phyloP scores from a whole-genome alignment of 176 grass and related monocot species.

The Oryza officinalis region DNA sequence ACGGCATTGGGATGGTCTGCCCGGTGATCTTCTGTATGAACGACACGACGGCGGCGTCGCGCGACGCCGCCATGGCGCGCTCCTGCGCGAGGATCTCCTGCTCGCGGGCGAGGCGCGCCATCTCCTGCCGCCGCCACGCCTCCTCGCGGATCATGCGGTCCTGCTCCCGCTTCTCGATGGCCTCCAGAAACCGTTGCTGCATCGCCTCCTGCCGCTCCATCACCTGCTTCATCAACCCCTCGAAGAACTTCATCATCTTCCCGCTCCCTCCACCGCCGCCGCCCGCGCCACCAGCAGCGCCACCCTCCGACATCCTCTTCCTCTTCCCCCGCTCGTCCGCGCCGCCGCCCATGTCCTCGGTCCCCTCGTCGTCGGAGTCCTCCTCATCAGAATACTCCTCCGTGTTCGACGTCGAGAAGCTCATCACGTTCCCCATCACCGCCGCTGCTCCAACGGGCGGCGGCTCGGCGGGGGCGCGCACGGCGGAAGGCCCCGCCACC shows the following conservation, averaged over 20 bases:
- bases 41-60: slow-evolving; percentile 81
- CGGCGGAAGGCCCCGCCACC: slow-evolving; percentile 40
- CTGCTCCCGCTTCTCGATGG: slow-evolving; percentile 91
- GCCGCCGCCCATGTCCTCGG: slow-evolving; percentile 51
- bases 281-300: not conserved
- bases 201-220: slow-evolving; percentile 97
- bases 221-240: slow-evolving; percentile 85
- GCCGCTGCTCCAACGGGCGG: slow-evolving; percentile 22
- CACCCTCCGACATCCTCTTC: slow-evolving; percentile 49
- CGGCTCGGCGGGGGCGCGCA: slow-evolving; percentile 38
- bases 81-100: slow-evolving; percentile 91
- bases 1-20: slow-evolving; percentile 64
- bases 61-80: slow-evolving; percentile 82
- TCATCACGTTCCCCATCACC: slow-evolving; percentile 38
- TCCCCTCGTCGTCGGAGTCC: slow-evolving; percentile 81
- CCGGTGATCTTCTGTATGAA: slow-evolving; percentile 98
- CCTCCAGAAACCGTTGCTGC: slow-evolving; percentile 88
- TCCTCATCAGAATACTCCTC: slow-evolving; percentile 68
- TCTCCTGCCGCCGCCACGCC: slow-evolving; percentile 95
- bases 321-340: slow-evolving; percentile 61
- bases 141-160: slow-evolving; percentile 97
- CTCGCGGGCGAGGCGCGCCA: slow-evolving; percentile 71
- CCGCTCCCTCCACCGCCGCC: slow-evolving; percentile 25
- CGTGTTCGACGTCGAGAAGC: slow-evolving; percentile 92
- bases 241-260: slow-evolving; percentile 93